Conservation (phyloP, 2,329 filamentous ascomycete genomes). For the Simplicillium sp. region DNA sequence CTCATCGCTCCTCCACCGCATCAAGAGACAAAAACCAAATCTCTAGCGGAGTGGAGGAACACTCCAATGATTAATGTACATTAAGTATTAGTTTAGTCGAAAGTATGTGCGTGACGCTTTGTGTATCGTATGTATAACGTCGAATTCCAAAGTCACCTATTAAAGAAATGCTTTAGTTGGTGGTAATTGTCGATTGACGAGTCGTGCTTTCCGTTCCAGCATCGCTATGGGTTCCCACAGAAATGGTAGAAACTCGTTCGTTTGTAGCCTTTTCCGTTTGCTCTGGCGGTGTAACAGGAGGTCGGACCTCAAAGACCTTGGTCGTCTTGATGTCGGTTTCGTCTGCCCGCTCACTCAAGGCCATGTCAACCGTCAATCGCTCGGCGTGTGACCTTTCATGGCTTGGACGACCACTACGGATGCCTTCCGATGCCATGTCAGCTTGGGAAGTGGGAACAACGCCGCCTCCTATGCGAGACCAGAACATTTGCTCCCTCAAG, state of each 20-base stretch:
- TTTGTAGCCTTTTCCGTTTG: slow-evolving; percentile 16
- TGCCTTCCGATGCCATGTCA: slow-evolving; percentile 15
- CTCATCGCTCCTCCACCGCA: too few relatives aligned
- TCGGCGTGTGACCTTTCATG: slow-evolving; percentile 15
- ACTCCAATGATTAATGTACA: too few relatives aligned
- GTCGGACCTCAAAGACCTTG: slow-evolving; percentile 12
- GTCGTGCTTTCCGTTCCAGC: slow-evolving; percentile 3
- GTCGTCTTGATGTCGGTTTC: slow-evolving; percentile 2
- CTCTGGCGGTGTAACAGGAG: slow-evolving; percentile 19
- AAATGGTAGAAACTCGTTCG: slow-evolving; percentile 16
- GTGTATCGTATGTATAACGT: not conserved
- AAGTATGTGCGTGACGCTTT: too few relatives aligned
- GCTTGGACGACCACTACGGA: slow-evolving; percentile 23
- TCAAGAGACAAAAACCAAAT: too few relatives aligned
- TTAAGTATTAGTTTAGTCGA: too few relatives aligned
- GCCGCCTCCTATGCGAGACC: slow-evolving; percentile 84
- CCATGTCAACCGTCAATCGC: slow-evolving; percentile 1
- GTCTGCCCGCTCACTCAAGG: too few relatives aligned
- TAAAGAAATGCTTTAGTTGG: not conserved
- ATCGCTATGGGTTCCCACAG: slow-evolving; percentile 15
- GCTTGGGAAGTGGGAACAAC: slow-evolving; percentile 57
- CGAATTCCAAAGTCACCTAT: not conserved
- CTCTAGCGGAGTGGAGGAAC: too few relatives aligned
- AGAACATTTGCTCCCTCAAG: slow-evolving; percentile 92
- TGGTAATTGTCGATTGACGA: slow-evolving; percentile 1